phyloP scores from a whole-genome alignment of 768 basidiomycete genomes.

The Suillus occidentalis region DNA sequence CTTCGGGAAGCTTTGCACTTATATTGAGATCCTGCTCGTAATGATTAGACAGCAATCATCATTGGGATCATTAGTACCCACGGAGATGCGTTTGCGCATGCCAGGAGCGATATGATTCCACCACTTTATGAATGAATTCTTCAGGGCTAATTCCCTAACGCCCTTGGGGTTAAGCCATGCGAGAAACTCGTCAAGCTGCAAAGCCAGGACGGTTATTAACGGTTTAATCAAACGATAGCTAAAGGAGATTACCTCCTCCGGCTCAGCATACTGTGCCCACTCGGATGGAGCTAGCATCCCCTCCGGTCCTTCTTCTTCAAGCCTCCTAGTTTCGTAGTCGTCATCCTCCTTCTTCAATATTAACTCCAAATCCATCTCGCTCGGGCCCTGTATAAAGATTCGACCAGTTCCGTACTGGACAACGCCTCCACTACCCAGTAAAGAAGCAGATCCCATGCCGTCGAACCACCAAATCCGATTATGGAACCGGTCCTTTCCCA shows the following conservation, averaged over 20 bases:
- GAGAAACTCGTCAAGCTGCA: slow-evolving; percentile 77
- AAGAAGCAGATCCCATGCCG: slow-evolving; percentile 83
- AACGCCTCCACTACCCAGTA: slow-evolving; percentile 76
- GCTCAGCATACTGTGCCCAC: slow-evolving; percentile 89
- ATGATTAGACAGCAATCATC: slow-evolving; percentile 12
- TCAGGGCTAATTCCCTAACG: slow-evolving; percentile 80
- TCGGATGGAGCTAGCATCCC: slow-evolving; percentile 72
- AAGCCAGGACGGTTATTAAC: slow-evolving; percentile 13
- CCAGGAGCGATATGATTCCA: slow-evolving; percentile 82
- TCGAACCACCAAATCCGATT: slow-evolving; percentile 99
- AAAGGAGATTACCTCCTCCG: slow-evolving; percentile 68
- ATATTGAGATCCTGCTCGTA: slow-evolving; percentile 62
- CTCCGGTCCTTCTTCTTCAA: slow-evolving; percentile 79
- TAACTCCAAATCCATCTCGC: slow-evolving; percentile 75
- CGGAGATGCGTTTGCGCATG: slow-evolving; percentile 70
- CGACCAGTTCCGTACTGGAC: slow-evolving; percentile 87
- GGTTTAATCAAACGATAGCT: neutral
- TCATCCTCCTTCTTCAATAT: slow-evolving; percentile 56
- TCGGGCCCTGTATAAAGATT: slow-evolving; percentile 91
- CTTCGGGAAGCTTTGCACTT: slow-evolving; percentile 72
- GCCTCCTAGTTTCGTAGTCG: slow-evolving; percentile 56
- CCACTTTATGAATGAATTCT: slow-evolving; percentile 77
- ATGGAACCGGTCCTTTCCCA: slow-evolving; percentile 92
- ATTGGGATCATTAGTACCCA: slow-evolving; percentile 38
- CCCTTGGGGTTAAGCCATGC: slow-evolving; percentile 94